Evolutionary conservation across 1,139 yeast species (phyloP), one percentile per base, ranked within the genome.

Genomic region (Suhomyces coccinellae): DNA sequence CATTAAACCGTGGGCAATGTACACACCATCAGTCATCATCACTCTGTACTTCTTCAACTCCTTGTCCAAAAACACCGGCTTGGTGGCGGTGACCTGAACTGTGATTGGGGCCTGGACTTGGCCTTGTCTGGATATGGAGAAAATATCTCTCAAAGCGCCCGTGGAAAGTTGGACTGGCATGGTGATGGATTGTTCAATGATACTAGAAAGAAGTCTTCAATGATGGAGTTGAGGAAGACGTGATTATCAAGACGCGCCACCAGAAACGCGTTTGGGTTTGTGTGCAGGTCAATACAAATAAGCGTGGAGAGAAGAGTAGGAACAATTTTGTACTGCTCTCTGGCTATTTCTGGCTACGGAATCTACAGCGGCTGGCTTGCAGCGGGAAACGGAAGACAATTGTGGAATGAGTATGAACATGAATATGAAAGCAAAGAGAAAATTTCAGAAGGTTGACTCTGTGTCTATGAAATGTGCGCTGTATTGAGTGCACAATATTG

Each of bases 1-100:
- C 53, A 85, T 73, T 41, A 85, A 75, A 1, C 87, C 87, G 56
- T 85, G 87, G 47, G 82, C 72, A 34, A 76, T 71, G 60, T 75
- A 82, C 16, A 65, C 67, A 22, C 93, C 91, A 64, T 85, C 95
- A 43, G 80, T 80, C 44, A 85, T 63, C 67, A 85, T 68, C 38
- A 82, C 67, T 52, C 87, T 71, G 46, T 77, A 69, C 57, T 82
- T 70, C 47, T 74, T 72, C 38, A 66, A 57, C 33, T 80, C 79
- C 15, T 63, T 61, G 15, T 72, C 78, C 50, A 67, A 67, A 33
- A 66, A 65, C 43, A 72, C 68, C 11, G 70, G 73, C 53, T 72
- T 78, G 46, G 74, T 66, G 54, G 79, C 78, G 29, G 75, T 67
- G 26, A 78, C 74, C 56, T 78, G 82, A 9, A 76, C 73, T 7